Conservation (phyloP, 2,329 filamentous ascomycete species). For the Hymenoscyphus albidus region DNA sequence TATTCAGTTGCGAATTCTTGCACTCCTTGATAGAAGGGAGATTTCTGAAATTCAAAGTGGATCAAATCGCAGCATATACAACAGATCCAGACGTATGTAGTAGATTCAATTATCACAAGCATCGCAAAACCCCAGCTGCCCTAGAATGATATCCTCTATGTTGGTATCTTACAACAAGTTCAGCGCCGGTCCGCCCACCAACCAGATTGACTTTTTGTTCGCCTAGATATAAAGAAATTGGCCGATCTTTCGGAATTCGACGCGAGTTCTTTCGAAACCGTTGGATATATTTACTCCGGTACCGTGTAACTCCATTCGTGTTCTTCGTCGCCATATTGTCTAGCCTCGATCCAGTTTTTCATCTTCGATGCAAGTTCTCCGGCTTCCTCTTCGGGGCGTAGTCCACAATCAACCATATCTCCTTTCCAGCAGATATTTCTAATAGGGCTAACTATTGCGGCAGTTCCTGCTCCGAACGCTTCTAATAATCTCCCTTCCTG, state of each 20-base stretch:
- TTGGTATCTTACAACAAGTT: not conserved
- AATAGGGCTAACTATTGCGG: constrained; percentile 88
- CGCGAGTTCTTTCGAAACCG: not conserved
- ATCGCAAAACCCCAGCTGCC: not conserved
- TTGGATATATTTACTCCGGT: constrained; percentile 11
- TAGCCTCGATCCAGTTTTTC: constrained; percentile 94
- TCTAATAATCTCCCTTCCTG: constrained; percentile 84
- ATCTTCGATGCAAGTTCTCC: constrained; percentile 81
- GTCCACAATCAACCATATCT: constrained; percentile 74
- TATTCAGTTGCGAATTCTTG: too few relatives aligned
- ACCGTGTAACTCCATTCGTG: constrained; percentile 78
- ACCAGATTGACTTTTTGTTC: not conserved
- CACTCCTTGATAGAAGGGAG: too few relatives aligned
- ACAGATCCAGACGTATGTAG: not conserved
- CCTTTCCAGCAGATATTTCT: constrained; percentile 87
- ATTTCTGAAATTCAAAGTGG: too few relatives aligned
- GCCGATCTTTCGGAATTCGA: not conserved
- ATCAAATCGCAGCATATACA: not conserved
- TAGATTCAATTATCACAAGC: not conserved
- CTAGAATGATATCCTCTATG: not conserved
- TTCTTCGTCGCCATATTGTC: constrained; percentile 91
- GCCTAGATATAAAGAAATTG: not conserved
- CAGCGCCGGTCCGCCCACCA: not conserved
- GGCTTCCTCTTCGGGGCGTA: constrained; percentile 77
- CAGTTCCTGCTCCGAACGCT: constrained; percentile 90